Evolutionary conservation across 169 alveolate species (phyloP), one percentile per base, ranked within the genome.

Genomic region (Eimeria sp.): DNA sequence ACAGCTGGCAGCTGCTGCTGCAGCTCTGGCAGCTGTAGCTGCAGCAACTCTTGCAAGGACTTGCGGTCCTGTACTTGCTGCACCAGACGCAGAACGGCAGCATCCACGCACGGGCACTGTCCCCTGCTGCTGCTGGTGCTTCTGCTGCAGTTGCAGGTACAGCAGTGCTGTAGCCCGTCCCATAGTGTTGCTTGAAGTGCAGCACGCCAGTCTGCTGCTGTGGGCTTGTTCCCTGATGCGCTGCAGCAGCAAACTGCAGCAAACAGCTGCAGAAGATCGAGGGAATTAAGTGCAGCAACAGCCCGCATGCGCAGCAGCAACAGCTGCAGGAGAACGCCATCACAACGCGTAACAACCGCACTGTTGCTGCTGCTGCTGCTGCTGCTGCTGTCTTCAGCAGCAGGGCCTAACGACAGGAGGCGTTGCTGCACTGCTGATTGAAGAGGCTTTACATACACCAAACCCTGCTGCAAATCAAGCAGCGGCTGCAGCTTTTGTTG

Each of bases 221-320:
- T 49, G 45, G 89, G 89, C 43, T 63, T 51, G 49, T 2, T 2
- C 16, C 63, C 88, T 45, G 63, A 72, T 51, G 89, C 57, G 89
- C 45, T 80, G 89, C 89, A n/a, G 89, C 89, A 22, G 89, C 89
- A 80, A 14, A 80, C 89, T 20, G 89, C 72, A 34, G 89, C 89
- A 61, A 49, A 80, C 25, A 80, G 89, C 49, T 80, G 89, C 89
- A 80, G 70, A 9, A 63, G 72, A 49, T 80, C 89, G 45, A 80
- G 89, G 40, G 89, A 45, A 18, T 80, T 67, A 45, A 80, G 70
- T 6, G 89, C 89, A 49, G 89, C 89, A 80, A 30, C 70, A 3
- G 89, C 65, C 10, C 89, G 89, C 89, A 80, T 80, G 47, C 89
- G 89, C 72, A 80, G 89, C 89, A 80, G 89, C 72, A 80, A 63